A percentile compares a stretch with the other conserved stretches of the same genome.
phyloP scores from a whole-genome alignment of 2,329 filamentous ascomycete species.

The Phaeosphaeriaceae sp. region DNA sequence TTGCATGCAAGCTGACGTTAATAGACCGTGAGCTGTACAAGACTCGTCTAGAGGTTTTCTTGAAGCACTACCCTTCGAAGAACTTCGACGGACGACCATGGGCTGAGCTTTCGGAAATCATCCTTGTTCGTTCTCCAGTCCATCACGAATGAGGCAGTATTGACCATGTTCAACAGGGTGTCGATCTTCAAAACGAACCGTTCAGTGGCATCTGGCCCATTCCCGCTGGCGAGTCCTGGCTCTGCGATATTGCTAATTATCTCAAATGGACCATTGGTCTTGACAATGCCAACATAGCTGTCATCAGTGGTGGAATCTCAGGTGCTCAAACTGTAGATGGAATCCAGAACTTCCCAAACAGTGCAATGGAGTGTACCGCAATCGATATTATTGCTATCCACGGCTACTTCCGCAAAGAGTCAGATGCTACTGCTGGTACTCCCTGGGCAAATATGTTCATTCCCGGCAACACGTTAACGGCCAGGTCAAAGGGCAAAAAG shows the following conservation, averaged over 20 bases:
- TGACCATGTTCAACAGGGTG: constrained; percentile 28
- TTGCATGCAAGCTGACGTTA: neutral
- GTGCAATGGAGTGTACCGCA: constrained; percentile 38
- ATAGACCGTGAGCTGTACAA: constrained; percentile 39
- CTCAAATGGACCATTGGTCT: constrained; percentile 38
- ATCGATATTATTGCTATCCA: constrained; percentile 46
- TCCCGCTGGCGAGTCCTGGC: constrained; percentile 42
- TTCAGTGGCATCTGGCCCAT: constrained; percentile 46
- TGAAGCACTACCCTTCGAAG: constrained; percentile 44
- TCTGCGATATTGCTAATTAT: constrained; percentile 44
- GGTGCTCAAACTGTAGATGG: constrained; percentile 32
- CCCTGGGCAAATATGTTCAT: constrained; percentile 44
- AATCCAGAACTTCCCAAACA: constrained; percentile 42
- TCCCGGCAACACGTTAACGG: constrained; percentile 42
- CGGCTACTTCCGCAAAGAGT: constrained; percentile 36
- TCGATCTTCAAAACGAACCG: constrained; percentile 45
- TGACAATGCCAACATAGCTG: constrained; percentile 37
- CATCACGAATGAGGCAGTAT: neutral
- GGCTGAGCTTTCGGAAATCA: constrained; percentile 39
- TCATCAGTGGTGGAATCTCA: constrained; percentile 46
- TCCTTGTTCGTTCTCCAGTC: constrained; percentile 29
- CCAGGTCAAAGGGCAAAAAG: constrained; percentile 30
- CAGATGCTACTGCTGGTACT: constrained; percentile 37
- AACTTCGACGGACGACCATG: constrained; percentile 42
- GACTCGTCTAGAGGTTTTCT: constrained; percentile 40